Conservation (phyloP, 768 basidiomycete genomes). For the Boletellus ananas region DNA sequence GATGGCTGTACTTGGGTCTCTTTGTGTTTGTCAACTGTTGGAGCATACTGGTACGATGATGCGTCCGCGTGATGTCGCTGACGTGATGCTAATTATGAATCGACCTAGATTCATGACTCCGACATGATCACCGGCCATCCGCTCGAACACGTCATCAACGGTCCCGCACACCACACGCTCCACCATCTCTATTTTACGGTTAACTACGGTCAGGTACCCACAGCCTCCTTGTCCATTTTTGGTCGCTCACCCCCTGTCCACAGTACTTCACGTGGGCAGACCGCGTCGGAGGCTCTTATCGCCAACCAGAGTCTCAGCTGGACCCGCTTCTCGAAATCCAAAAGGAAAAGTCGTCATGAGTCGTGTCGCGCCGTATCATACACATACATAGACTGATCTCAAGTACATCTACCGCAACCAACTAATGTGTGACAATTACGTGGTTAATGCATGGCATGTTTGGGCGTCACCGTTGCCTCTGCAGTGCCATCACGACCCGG, state of each 20-base stretch:
- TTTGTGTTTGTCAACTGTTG: constrained; percentile 94
- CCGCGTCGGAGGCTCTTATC: constrained; percentile 77
- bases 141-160: constrained; percentile 89
- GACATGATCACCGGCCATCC: constrained; percentile 95
- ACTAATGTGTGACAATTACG: constrained; percentile 17
- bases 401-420: constrained; percentile 14
- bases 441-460: constrained; percentile 1
- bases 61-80: not conserved
- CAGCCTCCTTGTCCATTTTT: constrained; percentile 42
- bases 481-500: too few species aligned
- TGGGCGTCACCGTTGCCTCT: too few species aligned
- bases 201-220: constrained; percentile 85
- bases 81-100: not conserved
- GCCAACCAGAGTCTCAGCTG: constrained; percentile 75
- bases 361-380: not conserved
- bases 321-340: constrained; percentile 75
- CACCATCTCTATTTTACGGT: constrained; percentile 97
- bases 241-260: constrained; percentile 17
- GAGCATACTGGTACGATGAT: constrained; percentile 73
- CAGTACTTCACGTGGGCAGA: constrained; percentile 99
- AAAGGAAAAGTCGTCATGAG: constrained; percentile 27
- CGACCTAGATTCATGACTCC: constrained; percentile 86
- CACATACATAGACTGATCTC: constrained; percentile 5
- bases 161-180: constrained; percentile 96
- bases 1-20: constrained; percentile 73